A percentile compares a stretch with the other conserved stretches of the same genome.
Conservation (phyloP, 1,284 basidiomycete genomes). For the Melanopsichium pennsylvanicum region DNA sequence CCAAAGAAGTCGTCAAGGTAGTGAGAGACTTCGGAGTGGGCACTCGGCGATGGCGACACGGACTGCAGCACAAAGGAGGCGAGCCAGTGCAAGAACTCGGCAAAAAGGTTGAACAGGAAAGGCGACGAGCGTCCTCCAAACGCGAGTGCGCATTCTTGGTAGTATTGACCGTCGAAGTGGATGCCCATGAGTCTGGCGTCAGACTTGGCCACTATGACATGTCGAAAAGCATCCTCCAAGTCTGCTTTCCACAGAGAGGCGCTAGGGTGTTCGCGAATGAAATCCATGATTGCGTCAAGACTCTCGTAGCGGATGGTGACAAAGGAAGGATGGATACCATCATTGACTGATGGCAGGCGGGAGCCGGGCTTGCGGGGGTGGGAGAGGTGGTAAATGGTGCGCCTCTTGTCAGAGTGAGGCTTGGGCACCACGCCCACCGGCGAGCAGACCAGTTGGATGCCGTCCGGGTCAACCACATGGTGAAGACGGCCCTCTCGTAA, state of each 20-base stretch:
- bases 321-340: background rate
- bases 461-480: no score
- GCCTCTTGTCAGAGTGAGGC: background rate
- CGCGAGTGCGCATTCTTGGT: background rate
- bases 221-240: background rate
- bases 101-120: background rate
- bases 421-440: background rate
- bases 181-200: background rate
- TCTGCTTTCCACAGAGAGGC: background rate
- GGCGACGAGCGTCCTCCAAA: background rate
- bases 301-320: no score
- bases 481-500: no score
- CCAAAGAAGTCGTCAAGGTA: background rate
- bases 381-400: background rate
- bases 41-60: no score
- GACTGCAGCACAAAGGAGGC: no score
- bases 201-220: background rate
- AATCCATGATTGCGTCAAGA: no score
- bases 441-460: background rate
- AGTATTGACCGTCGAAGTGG: background rate
- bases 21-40: background rate
- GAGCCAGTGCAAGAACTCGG: background rate
- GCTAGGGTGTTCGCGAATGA: background rate
- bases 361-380: background rate
- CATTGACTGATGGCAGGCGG: background rate